Base-by-base conservation (phyloP, 148 eudicot species). In the Amaranthus palmeri region DNA sequence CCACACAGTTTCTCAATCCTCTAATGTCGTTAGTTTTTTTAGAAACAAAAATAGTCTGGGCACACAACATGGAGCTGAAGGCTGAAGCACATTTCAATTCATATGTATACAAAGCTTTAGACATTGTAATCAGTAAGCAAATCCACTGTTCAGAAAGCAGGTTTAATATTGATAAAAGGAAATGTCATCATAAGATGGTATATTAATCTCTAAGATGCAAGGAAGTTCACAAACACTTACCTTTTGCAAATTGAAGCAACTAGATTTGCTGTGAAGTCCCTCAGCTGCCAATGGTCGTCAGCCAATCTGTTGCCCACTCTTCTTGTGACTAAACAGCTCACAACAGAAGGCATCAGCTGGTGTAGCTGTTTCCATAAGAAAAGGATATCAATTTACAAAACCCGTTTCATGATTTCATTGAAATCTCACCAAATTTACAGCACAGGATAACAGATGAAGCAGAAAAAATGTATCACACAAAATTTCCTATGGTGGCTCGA, bases 171-270 rank as follows among this genome's bases (percentile, higher is more conserved):
- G 36, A 25, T 25, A 25, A 25, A 3, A 18, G 49, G 61, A 45
- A 44, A 52, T 13, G 15, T 46, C 73, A 15, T 25, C 36, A 25
- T 0, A 25, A 25, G 1, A 25, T 36, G 36, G n/a, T 41, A 49
- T 13, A 7, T 13, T 51, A 36, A 9, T 54, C 53, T 12, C 13
- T 0, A 58, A 40, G 18, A 70, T 44, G 57, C 53, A 49, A 36
- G 36, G 41, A 58, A 58, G 60, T 57, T 18, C 7, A 8, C 59
- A 46, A 45, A 45, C 51, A 15, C 81, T 77, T 72, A 76, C 95
- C 89, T 87, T 84, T 84, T 87, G 83, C 95, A 89, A 75, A 89
- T 87, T 60, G 86, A 87, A 70, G 95, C 89, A 72, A 87, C 86
- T 65, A 89, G 78, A 60, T 84, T 89, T 65, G 91, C 91, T 13